Evolutionary conservation across 192 early-diverging fungal species (phyloP).

Genomic region (Physocladia obscura): DNA sequence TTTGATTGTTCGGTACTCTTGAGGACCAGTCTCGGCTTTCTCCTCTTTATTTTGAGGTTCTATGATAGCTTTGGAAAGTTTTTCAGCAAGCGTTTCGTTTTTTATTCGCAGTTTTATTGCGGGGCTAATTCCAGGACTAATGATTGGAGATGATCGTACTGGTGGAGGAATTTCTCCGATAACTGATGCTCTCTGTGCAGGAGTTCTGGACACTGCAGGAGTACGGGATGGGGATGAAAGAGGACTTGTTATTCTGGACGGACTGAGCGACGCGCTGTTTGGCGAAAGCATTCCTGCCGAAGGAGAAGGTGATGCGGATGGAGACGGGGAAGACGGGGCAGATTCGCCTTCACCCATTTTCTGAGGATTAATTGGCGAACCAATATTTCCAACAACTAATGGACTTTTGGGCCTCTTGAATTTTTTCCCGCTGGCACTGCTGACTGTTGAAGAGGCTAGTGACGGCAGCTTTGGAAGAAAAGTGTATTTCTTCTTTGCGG

Average conservation of each 20-base stretch:
- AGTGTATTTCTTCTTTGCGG: background rate
- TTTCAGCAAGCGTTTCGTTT: background rate
- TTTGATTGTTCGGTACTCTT: constrained; percentile 22
- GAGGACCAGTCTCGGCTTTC: background rate
- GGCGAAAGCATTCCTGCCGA: too few species aligned
- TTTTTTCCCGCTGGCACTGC: background rate
- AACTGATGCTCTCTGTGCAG: background rate
- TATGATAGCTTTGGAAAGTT: background rate
- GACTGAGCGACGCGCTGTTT: background rate
- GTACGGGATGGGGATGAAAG: background rate
- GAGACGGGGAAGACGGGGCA: background rate
- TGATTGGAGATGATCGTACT: background rate
- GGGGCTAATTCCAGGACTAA: background rate
- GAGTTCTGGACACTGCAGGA: background rate
- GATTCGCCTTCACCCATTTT: background rate
- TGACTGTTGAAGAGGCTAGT: background rate
- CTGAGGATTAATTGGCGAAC: background rate
- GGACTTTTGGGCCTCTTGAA: constrained; percentile 1
- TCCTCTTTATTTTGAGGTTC: background rate
- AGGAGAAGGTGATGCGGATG: constrained; percentile 9
- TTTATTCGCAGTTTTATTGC: background rate
- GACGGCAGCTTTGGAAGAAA: background rate
- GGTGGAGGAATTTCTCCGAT: background rate
- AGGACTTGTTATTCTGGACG: background rate
- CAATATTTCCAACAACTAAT: background rate